Conservation (phyloP, 2,329 filamentous ascomycete species). For the Fusarium sp. region DNA sequence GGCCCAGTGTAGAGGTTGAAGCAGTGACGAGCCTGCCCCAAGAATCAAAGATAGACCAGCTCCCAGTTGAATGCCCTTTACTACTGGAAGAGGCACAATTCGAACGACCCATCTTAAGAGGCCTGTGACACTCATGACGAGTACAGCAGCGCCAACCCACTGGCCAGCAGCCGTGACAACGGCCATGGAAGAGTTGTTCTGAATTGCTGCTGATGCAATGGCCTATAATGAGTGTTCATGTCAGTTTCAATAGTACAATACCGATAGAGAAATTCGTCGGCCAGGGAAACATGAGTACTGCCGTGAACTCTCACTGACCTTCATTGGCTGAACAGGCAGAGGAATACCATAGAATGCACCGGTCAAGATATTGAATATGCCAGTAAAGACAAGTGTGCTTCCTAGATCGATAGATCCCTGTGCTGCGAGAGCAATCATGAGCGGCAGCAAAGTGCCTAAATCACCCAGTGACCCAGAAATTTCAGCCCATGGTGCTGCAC, state of each 20-base stretch:
- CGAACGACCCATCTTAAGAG: constrained; percentile 78
- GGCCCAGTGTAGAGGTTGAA: constrained; percentile 76
- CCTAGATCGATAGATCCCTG: constrained; percentile 84
- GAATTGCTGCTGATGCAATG: constrained; percentile 90
- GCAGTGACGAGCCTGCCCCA: constrained; percentile 76
- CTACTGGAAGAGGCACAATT: constrained; percentile 85
- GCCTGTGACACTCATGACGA: constrained; percentile 82
- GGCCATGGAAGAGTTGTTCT: constrained; percentile 59
- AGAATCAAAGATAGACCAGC: constrained; percentile 87
- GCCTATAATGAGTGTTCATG: constrained; percentile 62
- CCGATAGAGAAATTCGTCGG: neutral
- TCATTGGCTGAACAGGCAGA: constrained; percentile 90
- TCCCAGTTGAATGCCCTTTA: constrained; percentile 95
- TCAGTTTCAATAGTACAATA: constrained; percentile 2
- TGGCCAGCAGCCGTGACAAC: constrained; percentile 84
- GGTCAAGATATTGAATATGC: constrained; percentile 86
- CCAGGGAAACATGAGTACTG: neutral
- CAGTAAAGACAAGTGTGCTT: constrained; percentile 88
- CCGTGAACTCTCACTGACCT: constrained; percentile 55
- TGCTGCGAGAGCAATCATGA: constrained; percentile 86
- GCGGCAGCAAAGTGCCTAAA: constrained; percentile 87
- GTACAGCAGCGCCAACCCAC: constrained; percentile 78
- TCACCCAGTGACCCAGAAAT: constrained; percentile 90
- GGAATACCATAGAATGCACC: constrained; percentile 88
- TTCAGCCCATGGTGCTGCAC: constrained; percentile 69